phyloP scores from a whole-genome alignment of 2,329 filamentous ascomycete species.

The Ophiosphaerella herpotricha region DNA sequence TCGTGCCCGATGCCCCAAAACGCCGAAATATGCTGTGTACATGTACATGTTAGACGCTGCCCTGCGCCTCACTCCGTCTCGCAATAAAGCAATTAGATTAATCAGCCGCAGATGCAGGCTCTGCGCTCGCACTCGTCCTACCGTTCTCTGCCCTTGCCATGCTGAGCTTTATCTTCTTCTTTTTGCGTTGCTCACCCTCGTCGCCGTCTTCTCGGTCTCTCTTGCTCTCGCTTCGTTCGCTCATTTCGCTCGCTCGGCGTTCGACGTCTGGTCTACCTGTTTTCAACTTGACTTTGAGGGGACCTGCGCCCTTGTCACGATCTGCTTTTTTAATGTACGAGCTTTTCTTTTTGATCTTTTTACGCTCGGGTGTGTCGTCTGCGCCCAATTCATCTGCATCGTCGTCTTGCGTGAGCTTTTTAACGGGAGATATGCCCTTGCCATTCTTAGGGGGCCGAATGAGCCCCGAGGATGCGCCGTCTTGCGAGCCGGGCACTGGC shows the following conservation, averaged over 20 bases:
- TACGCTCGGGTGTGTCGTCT: slow-evolving; percentile 49
- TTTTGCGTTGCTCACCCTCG: slow-evolving; percentile 33
- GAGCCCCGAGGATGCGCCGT: slow-evolving; percentile 15
- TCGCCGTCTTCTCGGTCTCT: slow-evolving; percentile 41
- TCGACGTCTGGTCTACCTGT: slow-evolving; percentile 33
- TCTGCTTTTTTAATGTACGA: slow-evolving; percentile 48
- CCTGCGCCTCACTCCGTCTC: no score
- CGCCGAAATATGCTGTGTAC: no score
- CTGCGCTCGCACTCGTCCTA: slow-evolving; percentile 16
- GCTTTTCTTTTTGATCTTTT: slow-evolving; percentile 57
- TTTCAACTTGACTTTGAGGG: slow-evolving; percentile 43
- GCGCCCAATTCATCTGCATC: slow-evolving; percentile 40
- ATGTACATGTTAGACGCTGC: no score
- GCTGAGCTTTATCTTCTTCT: slow-evolving; percentile 47
- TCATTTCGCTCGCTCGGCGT: slow-evolving; percentile 35
- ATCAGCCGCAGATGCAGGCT: slow-evolving; percentile 4
- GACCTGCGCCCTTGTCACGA: slow-evolving; percentile 31
- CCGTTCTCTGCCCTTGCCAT: slow-evolving; percentile 23
- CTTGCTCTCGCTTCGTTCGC: slow-evolving; percentile 39
- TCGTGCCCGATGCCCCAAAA: no score
- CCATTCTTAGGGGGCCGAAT: slow-evolving; percentile 31
- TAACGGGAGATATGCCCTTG: slow-evolving; percentile 42
- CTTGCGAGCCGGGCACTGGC: slow-evolving; percentile 43
- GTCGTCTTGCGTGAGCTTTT: slow-evolving; percentile 30
- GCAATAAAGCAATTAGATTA: no score